These are phyloP conservation scores for Paratinospora sagittata DNA, from an alignment of 164 flowering plant genomes.

Conservation along the genomic window DNA sequence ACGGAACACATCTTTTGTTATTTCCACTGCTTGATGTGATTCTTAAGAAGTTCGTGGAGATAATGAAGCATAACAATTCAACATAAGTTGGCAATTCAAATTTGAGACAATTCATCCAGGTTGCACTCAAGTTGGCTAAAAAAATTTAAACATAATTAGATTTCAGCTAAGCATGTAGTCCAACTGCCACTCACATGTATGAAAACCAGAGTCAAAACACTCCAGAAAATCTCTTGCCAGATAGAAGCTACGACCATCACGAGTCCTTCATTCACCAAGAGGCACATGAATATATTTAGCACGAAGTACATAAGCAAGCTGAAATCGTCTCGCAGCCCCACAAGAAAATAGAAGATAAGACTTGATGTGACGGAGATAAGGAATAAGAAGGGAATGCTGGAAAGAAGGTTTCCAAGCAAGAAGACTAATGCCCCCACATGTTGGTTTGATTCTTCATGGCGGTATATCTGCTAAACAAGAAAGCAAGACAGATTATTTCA, in stretches of 20 bases:
- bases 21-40: neutral
- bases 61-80: neutral
- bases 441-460: constrained; percentile 63
- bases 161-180: neutral
- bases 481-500: neutral
- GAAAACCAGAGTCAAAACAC: constrained; percentile 51
- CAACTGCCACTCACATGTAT: constrained; percentile 55
- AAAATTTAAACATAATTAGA: neutral
- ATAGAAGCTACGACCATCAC: constrained; percentile 59
- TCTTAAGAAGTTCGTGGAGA: neutral
- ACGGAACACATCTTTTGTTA: neutral
- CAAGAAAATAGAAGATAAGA: constrained; percentile 80
- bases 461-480: constrained; percentile 45
- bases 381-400: constrained; percentile 92
- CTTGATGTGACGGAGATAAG: constrained; percentile 88
- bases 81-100: neutral
- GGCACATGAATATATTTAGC: constrained; percentile 83
- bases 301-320: constrained; percentile 94
- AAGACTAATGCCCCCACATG: constrained; percentile 85
- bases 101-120: neutral
- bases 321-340: constrained; percentile 82
- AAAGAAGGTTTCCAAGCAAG: constrained; percentile 75
- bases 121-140: constrained; percentile 5
- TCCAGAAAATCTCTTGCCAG: constrained; percentile 62
- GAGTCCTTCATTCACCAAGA: constrained; percentile 85